Conservation (phyloP, 2,329 filamentous ascomycete species). For the Phaeoacremonium minimum region DNA sequence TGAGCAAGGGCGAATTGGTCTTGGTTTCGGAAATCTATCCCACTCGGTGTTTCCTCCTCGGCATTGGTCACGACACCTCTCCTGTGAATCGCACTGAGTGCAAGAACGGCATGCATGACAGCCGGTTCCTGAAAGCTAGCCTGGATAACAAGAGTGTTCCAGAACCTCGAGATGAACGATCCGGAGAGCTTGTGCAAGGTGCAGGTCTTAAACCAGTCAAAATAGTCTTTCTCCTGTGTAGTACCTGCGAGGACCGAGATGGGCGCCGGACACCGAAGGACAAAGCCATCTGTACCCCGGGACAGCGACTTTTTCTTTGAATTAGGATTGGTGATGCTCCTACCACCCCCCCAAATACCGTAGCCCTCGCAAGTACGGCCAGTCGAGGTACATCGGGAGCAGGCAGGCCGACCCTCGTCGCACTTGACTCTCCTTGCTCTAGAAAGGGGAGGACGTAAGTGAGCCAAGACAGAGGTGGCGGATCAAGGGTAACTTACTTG, state of each 20-base stretch:
- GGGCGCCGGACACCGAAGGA: background rate
- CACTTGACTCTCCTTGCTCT: conserved; percentile 8
- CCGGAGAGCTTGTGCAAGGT: conserved; percentile 29
- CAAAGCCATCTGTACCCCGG: background rate
- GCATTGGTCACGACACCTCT: background rate
- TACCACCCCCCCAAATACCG: conserved; percentile 4
- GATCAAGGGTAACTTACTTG: conserved; percentile 8
- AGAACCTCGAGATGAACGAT: conserved; percentile 27
- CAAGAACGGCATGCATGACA: conserved; percentile 30
- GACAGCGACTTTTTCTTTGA: too few species aligned
- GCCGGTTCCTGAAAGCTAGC: conserved; percentile 26
- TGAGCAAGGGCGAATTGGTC: conserved; percentile 22
- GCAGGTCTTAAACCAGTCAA: conserved; percentile 39
- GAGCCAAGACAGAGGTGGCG: too few species aligned
- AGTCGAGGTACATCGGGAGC: conserved; percentile 6
- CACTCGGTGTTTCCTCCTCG: too few species aligned
- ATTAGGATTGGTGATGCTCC: background rate
- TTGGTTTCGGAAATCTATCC: too few species aligned
- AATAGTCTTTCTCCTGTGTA: conserved; percentile 22
- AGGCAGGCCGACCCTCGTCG: conserved; percentile 8
- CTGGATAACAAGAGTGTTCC: conserved; percentile 29
- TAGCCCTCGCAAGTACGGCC: conserved; percentile 10
- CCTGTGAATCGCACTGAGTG: conserved; percentile 26
- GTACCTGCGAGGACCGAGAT: conserved; percentile 3
- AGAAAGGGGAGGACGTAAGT: background rate